phyloP scores from a whole-genome alignment of 2,329 filamentous ascomycete genomes.

The Dactylellina parvicollis region DNA sequence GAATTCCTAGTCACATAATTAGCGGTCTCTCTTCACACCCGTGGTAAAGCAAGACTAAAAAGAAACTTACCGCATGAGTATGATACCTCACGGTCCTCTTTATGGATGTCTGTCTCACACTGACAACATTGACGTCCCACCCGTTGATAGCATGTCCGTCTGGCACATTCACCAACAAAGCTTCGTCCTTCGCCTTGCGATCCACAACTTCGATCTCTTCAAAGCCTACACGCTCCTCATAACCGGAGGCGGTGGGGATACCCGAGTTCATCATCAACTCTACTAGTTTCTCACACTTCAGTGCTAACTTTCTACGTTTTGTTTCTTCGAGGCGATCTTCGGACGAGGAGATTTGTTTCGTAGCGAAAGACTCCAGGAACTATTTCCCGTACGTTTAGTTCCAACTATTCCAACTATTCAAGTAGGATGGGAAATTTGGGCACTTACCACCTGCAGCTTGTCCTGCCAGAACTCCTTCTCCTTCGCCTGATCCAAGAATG shows the following conservation, averaged over 20 bases:
- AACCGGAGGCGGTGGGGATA: conserved; percentile 92
- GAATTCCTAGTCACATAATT: conserved; percentile 76
- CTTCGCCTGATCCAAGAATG: conserved; percentile 92
- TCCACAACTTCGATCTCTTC: conserved; percentile 97
- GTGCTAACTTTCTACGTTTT: conserved; percentile 88
- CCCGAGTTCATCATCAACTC: conserved; percentile 99
- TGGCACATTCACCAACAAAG: conserved; percentile 84
- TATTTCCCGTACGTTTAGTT: conserved; percentile 62
- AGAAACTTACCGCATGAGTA: conserved; percentile 78
- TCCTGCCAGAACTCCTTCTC: conserved; percentile 99
- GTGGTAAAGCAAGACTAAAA: too few relatives aligned
- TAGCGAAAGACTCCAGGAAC: conserved; percentile 97
- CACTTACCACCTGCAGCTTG: conserved; percentile 83
- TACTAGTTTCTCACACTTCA: conserved; percentile 93
- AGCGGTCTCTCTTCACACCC: not conserved
- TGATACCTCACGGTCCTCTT: conserved; percentile 90
- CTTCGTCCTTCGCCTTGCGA: conserved; percentile 88
- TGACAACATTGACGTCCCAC: conserved; percentile 96
- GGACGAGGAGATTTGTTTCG: conserved; percentile 95
- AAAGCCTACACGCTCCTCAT: conserved; percentile 96
- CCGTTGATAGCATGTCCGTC: conserved; percentile 93
- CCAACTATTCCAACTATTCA: too few relatives aligned
- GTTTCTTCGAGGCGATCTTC: conserved; percentile 96
- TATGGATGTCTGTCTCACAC: conserved; percentile 79
- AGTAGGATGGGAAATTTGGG: conserved; percentile 1